Conservation (phyloP, 305 asterid genomes). For the Solanum hybrid region DNA sequence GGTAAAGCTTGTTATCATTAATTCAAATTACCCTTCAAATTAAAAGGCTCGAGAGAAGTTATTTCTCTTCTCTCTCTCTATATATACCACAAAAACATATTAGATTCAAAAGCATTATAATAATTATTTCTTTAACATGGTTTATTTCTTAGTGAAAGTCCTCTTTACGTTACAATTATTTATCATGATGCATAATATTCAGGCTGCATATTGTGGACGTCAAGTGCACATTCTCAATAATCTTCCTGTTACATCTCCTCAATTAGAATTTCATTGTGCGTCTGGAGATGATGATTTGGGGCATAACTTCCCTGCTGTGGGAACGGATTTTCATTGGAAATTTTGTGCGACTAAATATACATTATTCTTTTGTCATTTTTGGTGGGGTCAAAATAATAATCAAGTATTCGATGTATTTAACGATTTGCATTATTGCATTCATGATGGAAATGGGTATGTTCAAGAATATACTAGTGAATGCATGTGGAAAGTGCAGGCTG, state of each 20-base stretch:
- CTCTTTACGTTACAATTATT: background rate
- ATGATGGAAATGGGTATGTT: background rate
- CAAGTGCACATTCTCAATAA: background rate
- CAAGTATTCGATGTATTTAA: background rate
- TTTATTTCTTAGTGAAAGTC: too few relatives aligned
- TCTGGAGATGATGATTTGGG: background rate
- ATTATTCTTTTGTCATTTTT: background rate
- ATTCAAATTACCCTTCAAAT: too few relatives aligned
- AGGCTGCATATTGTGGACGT: background rate
- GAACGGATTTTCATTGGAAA: background rate
- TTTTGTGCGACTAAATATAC: background rate
- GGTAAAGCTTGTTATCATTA: too few relatives aligned
- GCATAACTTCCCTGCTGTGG: background rate
- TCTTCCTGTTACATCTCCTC: background rate
- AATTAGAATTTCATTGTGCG: background rate
- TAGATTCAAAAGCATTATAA: too few relatives aligned
- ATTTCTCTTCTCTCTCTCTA: too few relatives aligned
- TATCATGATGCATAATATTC: background rate
- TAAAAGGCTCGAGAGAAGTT: too few relatives aligned
- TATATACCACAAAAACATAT: too few relatives aligned
- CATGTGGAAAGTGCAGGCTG: background rate
- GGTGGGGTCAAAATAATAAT: background rate
- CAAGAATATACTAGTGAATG: background rate
- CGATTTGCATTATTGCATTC: background rate
- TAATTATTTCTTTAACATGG: too few relatives aligned